Percentiles rank a stretch among this genome's conserved stretches.
phyloP scores from a whole-genome alignment of 495 filamentous ascomycete species.

The Aspergillus nidulans region DNA sequence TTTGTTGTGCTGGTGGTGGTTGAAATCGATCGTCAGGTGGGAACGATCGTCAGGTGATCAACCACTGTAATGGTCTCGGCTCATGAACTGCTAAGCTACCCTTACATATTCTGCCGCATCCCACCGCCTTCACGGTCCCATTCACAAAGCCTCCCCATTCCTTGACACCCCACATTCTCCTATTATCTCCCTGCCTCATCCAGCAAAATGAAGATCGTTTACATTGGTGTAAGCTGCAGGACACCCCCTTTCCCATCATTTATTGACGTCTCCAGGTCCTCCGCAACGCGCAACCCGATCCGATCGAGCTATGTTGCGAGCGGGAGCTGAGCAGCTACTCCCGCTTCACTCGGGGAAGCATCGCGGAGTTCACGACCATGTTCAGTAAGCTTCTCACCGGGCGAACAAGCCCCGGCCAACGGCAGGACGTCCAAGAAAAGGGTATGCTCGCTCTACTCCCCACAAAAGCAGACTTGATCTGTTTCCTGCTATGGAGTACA shows the following conservation, averaged over 20 bases:
- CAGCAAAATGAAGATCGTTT: slow-evolving; percentile 15
- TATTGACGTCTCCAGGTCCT: slow-evolving; percentile 55
- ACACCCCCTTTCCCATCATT: background rate
- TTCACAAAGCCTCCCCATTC: background rate
- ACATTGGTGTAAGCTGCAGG: slow-evolving; percentile 8
- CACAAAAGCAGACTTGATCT: background rate
- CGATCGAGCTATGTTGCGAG: slow-evolving; percentile 74
- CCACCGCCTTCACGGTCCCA: slow-evolving; percentile 1
- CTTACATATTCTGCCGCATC: slow-evolving; percentile 1
- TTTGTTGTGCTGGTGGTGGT: background rate
- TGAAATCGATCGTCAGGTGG: background rate
- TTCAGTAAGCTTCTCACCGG: slow-evolving; percentile 67
- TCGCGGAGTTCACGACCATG: slow-evolving; percentile 51
- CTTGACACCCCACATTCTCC: slow-evolving; percentile 5
- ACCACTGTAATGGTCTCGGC: background rate
- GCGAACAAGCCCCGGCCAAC: slow-evolving; percentile 75
- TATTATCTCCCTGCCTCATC: background rate
- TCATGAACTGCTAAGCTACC: background rate
- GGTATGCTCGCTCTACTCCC: slow-evolving; percentile 41
- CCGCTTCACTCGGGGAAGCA: slow-evolving; percentile 63
- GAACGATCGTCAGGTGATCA: background rate
- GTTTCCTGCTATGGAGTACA: background rate
- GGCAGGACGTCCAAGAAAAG: slow-evolving; percentile 81
- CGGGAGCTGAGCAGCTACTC: slow-evolving; percentile 77
- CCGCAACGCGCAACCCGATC: slow-evolving; percentile 73